Conservation (phyloP, 176 grass and related monocot genomes). For the Carex littledalei region DNA sequence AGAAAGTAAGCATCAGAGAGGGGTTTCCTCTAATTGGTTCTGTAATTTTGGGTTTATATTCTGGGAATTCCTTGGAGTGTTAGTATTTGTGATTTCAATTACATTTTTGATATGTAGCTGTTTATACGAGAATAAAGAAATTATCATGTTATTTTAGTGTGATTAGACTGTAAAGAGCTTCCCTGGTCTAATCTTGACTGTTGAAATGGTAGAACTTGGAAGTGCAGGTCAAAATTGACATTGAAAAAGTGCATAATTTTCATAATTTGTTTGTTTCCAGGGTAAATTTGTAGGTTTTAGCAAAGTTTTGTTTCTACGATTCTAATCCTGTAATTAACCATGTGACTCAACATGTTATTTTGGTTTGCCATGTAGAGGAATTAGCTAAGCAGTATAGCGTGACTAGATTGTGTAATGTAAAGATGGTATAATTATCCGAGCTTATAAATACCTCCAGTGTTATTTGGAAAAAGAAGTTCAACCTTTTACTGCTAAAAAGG, state of each 20-base stretch:
- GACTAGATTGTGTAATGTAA: background rate
- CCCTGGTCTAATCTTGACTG: background rate
- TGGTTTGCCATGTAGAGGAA: background rate
- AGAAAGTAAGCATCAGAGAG: slow-evolving; percentile 11
- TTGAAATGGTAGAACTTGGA: background rate
- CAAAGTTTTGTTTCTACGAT: background rate
- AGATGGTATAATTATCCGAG: background rate
- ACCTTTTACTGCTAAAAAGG: background rate
- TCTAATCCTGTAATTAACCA: background rate
- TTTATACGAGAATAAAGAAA: background rate
- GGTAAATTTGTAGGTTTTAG: background rate
- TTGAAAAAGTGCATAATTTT: background rate
- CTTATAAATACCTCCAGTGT: background rate
- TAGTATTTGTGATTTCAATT: background rate
- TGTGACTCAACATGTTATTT: background rate
- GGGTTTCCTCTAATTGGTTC: background rate
- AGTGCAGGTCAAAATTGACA: background rate
- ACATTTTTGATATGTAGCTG: background rate
- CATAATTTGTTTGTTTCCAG: background rate
- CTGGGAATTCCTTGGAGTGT: background rate
- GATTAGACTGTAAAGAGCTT: background rate
- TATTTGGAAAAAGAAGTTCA: background rate
- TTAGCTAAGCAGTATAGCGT: background rate
- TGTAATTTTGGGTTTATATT: background rate
- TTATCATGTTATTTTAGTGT: background rate